phyloP scores from a whole-genome alignment of 257 asterid genomes.

The Salvia splendens region DNA sequence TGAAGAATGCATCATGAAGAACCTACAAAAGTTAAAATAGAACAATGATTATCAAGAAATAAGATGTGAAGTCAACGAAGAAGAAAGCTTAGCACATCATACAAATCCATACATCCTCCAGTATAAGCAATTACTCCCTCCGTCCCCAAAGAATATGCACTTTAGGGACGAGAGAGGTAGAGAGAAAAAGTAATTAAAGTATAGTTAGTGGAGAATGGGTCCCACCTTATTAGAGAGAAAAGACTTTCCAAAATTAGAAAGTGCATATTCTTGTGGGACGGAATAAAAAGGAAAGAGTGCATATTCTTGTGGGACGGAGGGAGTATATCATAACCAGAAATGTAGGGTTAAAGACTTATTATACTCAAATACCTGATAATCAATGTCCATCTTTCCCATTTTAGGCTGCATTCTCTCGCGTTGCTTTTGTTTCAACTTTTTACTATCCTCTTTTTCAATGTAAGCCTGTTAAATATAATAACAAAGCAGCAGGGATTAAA shows the following conservation, averaged over 20 bases:
- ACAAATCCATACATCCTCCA: constrained; percentile 1
- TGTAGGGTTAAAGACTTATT: background rate
- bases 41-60: constrained; percentile 23
- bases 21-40: constrained; percentile 55
- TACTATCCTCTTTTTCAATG: constrained; percentile 94
- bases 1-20: constrained; percentile 94
- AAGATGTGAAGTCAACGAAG: background rate
- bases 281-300: no score
- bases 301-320: no score
- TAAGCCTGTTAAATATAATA: constrained; percentile 59
- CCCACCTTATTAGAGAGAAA: no score
- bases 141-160: no score
- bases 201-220: no score
- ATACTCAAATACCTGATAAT: constrained; percentile 71
- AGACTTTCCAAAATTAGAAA: no score
- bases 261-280: no score
- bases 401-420: constrained; percentile 99
- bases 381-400: constrained; percentile 99
- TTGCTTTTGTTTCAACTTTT: constrained; percentile 94
- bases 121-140: background rate
- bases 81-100: background rate
- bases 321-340: background rate
- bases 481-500: constrained; percentile 22
- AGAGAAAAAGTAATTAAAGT: no score
- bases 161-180: no score